Evolutionary conservation across 192 early-diverging fungal genomes (phyloP).

Genomic region (Podila verticillata): DNA sequence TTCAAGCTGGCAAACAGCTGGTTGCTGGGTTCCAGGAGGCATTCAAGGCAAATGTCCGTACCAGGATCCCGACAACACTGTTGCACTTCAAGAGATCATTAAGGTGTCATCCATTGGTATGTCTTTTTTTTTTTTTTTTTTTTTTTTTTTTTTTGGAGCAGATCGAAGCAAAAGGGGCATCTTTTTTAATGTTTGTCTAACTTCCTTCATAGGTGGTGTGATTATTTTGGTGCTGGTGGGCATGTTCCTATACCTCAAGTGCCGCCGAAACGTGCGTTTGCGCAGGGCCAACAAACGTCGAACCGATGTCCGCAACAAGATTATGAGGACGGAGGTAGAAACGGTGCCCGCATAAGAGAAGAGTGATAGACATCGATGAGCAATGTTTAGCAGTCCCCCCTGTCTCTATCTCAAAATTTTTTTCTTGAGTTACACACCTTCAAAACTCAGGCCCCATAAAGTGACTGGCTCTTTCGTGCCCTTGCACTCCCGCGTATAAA

Average conservation of each 20-base stretch:
- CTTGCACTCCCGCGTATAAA: neutral
- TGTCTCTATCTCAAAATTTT: neutral
- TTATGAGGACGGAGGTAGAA: slow-evolving; percentile 39
- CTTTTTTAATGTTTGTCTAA: neutral
- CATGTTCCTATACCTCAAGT: slow-evolving; percentile 40
- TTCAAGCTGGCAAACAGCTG: slow-evolving; percentile 51
- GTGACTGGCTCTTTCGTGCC: neutral
- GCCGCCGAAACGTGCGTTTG: slow-evolving; percentile 35
- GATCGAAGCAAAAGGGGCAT: no score
- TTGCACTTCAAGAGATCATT: slow-evolving; percentile 44
- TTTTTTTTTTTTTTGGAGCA: neutral
- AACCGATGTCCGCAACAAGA: slow-evolving; percentile 27
- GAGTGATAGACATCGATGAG: neutral
- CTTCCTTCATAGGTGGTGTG: slow-evolving; percentile 24
- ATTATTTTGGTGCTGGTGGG: slow-evolving; percentile 31
- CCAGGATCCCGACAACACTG: slow-evolving; percentile 38
- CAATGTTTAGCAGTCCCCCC: neutral
- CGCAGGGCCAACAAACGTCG: slow-evolving; percentile 39
- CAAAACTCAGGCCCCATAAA: neutral
- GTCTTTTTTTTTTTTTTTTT: neutral
- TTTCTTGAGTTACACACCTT: neutral
- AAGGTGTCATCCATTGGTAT: slow-evolving; percentile 41
- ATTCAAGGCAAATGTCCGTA: slow-evolving; percentile 29
- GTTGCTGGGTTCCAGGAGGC: slow-evolving; percentile 49
- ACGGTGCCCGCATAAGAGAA: slow-evolving; percentile 31